Conservation (phyloP, 2,329 filamentous ascomycete genomes). For the Aureobasidium leucospermi region DNA sequence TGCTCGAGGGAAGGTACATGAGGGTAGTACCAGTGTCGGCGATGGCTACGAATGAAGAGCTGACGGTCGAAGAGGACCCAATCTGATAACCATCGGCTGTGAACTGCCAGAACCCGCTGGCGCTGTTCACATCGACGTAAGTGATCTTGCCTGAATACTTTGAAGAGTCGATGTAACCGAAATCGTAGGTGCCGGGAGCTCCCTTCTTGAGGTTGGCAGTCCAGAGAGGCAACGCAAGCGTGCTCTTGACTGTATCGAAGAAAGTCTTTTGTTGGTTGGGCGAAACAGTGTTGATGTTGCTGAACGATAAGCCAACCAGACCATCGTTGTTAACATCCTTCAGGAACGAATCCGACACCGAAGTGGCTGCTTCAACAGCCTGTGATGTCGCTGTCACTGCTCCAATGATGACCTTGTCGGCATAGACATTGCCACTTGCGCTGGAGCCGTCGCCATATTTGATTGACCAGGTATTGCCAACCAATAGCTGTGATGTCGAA, state of each 20-base stretch:
- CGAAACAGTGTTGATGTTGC: conserved; percentile 50
- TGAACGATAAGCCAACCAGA: conserved; percentile 54
- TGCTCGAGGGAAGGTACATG: conserved; percentile 42
- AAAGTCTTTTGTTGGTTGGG: conserved; percentile 48
- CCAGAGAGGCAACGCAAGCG: conserved; percentile 48
- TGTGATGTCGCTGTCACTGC: conserved; percentile 52
- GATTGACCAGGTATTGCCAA: conserved; percentile 51
- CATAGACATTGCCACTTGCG: conserved; percentile 58
- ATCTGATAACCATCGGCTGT: conserved; percentile 49
- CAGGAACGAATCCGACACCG: conserved; percentile 48
- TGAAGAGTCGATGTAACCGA: conserved; percentile 50
- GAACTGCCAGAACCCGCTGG: conserved; percentile 59
- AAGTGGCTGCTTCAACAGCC: conserved; percentile 57
- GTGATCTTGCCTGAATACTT: conserved; percentile 53
- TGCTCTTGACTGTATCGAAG: conserved; percentile 50
- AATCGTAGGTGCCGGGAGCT: conserved; percentile 47
- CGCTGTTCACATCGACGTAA: conserved; percentile 49
- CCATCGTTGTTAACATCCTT: conserved; percentile 50
- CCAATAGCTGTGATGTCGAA: conserved; percentile 37
- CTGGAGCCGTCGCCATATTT: conserved; percentile 58
- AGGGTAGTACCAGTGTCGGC: conserved; percentile 67
- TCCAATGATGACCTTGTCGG: conserved; percentile 57
- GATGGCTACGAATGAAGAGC: conserved; percentile 46
- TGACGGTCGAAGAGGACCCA: conserved; percentile 36
- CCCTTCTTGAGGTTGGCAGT: conserved; percentile 51